Evolutionary conservation across 2,329 filamentous ascomycete species (phyloP).

Genomic region (Dendryphion nanum): DNA sequence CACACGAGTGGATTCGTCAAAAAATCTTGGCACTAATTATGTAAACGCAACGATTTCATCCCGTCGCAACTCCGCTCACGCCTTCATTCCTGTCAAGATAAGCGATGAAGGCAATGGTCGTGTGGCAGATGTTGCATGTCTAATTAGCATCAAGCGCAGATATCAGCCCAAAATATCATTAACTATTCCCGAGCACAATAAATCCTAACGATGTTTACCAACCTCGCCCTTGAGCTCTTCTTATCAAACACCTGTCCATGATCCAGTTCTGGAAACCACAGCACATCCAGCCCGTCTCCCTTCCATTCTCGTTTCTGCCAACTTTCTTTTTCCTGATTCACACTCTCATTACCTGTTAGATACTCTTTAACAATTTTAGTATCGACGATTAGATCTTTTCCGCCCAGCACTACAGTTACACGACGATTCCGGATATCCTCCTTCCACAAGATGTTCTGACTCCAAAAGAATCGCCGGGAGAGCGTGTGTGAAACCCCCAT

Average conservation of each 20-base stretch:
- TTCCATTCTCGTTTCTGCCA: neutral
- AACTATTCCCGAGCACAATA: no score
- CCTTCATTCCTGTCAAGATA: no score
- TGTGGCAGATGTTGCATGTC: no score
- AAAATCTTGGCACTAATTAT: no score
- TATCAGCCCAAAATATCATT: no score
- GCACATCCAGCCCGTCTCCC: slow-evolving; percentile 48
- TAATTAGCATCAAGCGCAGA: no score
- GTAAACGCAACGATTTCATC: no score
- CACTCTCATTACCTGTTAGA: slow-evolving; percentile 38
- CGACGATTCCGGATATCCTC: slow-evolving; percentile 52
- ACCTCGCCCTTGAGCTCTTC: no score
- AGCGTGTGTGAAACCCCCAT: slow-evolving; percentile 63
- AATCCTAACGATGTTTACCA: no score
- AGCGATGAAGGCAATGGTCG: no score
- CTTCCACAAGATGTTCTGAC: slow-evolving; percentile 65
- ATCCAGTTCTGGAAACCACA: slow-evolving; percentile 59
- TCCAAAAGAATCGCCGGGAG: slow-evolving; percentile 66
- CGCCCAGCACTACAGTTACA: slow-evolving; percentile 57
- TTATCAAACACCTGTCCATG: slow-evolving; percentile 53
- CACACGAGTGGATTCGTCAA: no score
- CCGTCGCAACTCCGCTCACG: no score
- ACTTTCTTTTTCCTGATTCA: neutral
- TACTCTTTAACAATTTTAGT: slow-evolving; percentile 56
- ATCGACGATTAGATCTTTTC: slow-evolving; percentile 62